Conservation (phyloP, 495 filamentous ascomycete species). For the Hapsidospora chrysogenum region DNA sequence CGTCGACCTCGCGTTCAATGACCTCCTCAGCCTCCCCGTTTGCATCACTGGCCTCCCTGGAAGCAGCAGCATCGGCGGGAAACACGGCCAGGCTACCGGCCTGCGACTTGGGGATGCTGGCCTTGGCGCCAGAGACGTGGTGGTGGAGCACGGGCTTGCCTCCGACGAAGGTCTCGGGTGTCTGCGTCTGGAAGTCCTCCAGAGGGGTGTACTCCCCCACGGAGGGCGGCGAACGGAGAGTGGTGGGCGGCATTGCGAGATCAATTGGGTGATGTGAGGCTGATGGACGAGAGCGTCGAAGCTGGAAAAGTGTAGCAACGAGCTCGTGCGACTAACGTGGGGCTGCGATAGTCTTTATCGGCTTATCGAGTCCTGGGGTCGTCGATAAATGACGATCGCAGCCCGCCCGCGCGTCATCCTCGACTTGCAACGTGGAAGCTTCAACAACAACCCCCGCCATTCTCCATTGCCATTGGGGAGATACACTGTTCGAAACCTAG, state of each 20-base stretch:
- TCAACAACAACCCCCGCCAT: background rate
- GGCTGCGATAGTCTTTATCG: conserved; percentile 2
- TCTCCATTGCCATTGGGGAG: background rate
- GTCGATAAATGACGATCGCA: conserved; percentile 3
- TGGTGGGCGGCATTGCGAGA: conserved; percentile 1
- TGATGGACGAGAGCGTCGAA: background rate
- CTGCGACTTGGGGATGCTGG: conserved; percentile 31
- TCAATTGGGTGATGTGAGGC: background rate
- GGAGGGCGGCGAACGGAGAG: conserved; percentile 21
- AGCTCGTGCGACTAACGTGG: no score
- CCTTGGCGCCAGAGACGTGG: conserved; percentile 44
- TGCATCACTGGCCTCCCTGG: conserved; percentile 2
- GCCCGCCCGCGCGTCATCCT: background rate
- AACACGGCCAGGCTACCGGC: conserved; percentile 33
- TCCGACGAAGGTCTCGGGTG: conserved; percentile 67
- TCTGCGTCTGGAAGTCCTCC: conserved; percentile 64
- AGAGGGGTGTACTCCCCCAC: conserved; percentile 50
- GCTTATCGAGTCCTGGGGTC: conserved; percentile 5
- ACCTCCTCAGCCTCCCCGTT: conserved; percentile 15
- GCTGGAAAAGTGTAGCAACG: conserved; percentile 3
- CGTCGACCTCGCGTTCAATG: conserved; percentile 37
- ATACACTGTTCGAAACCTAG: no score
- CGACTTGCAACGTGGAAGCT: no score
- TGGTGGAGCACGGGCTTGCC: conserved; percentile 69
- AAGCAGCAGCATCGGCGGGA: conserved; percentile 12